Evolutionary conservation across 257 asterid species (phyloP), one percentile per base, ranked within the genome.

Genomic region (Lithospermum erythrorhizon): DNA sequence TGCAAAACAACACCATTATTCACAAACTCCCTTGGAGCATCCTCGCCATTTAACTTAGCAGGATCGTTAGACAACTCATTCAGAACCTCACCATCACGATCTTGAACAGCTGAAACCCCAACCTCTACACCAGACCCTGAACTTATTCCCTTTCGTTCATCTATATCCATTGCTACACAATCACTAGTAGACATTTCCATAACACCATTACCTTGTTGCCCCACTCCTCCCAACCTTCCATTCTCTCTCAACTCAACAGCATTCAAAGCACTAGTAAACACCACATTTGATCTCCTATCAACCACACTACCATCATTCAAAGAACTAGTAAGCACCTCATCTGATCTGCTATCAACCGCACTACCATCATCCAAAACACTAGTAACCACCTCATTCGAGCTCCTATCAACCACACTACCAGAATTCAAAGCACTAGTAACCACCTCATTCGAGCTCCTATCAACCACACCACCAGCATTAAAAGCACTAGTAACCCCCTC

Each of bases 141-240:
- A 35, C 19, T 61, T 45, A 59, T 21, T 32, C 55, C 62, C 45
- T 57, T 69, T 11, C 62, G 63, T 14, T 62, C 83, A n/a, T 83
- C 96, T 37, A 78, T 72, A 62, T 76, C 83, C 91, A 82, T 82
- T 14, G 71, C 70, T 35, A 57, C 65, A 25, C 55, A 73, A 69
- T 59, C 73, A 55, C 19, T 71, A 53, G 25, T 19, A 45, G 58
- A 57, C 14, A 47, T 58, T 21, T 59, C 70, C 1, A 30, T 54
- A 17, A 56, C 73, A 18, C 53, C 66, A 60, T 48, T 67, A 14
- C 19, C 67, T 37, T 62, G 77, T 59, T 58, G 57, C 19, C 29
- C 65, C 52, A 51, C 14, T 22, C 27, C 57, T 53, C 15, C 57
- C 37, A 56, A 24, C 60, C 21, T 15, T 30, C 8, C 20, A 17